These are phyloP conservation scores for Pyrenochaeta sp. DNA, from an alignment of 2,329 filamentous ascomycete genomes.

Conservation along the genomic window DNA sequence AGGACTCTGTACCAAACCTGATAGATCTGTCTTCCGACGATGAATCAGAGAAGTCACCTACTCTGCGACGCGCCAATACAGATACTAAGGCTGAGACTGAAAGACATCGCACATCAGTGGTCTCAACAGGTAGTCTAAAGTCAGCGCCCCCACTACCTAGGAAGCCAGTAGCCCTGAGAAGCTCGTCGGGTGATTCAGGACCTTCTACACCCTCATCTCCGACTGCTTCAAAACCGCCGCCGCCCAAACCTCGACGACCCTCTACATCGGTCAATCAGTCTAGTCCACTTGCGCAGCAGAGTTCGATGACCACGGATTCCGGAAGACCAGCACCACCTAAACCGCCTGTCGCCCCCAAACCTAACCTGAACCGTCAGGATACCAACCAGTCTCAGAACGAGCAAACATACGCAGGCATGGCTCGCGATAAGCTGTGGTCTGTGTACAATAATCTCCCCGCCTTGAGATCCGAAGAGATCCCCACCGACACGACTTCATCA, in stretches of 20 bases:
- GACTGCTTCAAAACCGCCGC: slow-evolving; percentile 43
- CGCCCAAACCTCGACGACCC: slow-evolving; percentile 43
- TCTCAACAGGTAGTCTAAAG: slow-evolving; percentile 33
- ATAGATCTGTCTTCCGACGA: slow-evolving; percentile 60
- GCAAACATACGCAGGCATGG: slow-evolving; percentile 48
- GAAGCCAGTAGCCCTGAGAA: slow-evolving; percentile 51
- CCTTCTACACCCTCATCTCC: slow-evolving; percentile 14
- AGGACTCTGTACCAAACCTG: slow-evolving; percentile 48
- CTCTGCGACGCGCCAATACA: slow-evolving; percentile 34
- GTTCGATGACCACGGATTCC: slow-evolving; percentile 21
- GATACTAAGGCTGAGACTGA: slow-evolving; percentile 32
- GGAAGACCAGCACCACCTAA: slow-evolving; percentile 46
- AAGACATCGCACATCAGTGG: slow-evolving; percentile 21
- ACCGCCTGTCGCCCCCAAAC: slow-evolving; percentile 38
- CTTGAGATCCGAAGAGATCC: slow-evolving; percentile 34
- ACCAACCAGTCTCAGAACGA: slow-evolving; percentile 22
- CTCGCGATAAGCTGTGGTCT: slow-evolving; percentile 50
- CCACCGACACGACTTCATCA: slow-evolving; percentile 13
- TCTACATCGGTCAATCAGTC: slow-evolving; percentile 36
- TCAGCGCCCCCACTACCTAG: slow-evolving; percentile 42
- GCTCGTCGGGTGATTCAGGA: slow-evolving; percentile 42
- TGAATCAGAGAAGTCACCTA: slow-evolving; percentile 29
- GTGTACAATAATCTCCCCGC: slow-evolving; percentile 53
- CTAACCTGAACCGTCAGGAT: slow-evolving; percentile 27
- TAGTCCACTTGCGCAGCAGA: slow-evolving; percentile 40